Evolutionary conservation across 2,329 filamentous ascomycete species (phyloP).

Genomic region (Alternaria novae-zelandiae): DNA sequence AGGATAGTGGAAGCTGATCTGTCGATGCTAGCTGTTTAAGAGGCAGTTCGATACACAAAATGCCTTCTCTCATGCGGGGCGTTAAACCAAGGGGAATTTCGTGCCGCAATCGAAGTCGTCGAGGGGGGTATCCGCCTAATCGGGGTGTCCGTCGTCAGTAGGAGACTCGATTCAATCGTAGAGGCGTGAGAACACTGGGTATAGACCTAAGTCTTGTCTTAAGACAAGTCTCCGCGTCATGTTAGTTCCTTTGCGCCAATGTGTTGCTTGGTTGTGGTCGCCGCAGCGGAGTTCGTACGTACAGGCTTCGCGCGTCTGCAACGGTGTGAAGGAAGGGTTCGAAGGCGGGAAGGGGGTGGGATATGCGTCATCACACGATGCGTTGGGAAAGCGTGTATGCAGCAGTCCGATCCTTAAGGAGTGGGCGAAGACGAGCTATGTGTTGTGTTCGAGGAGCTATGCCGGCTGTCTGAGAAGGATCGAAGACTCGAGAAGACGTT

Average conservation of each 20-base stretch:
- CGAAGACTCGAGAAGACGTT: neutral
- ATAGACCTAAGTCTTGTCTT: neutral
- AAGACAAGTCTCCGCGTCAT: neutral
- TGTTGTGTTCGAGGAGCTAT: neutral
- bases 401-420: neutral
- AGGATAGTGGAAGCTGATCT: neutral
- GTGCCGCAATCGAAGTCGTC: neutral
- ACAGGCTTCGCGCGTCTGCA: neutral
- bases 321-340: neutral
- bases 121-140: neutral
- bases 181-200: neutral
- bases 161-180: neutral
- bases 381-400: neutral
- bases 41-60: neutral
- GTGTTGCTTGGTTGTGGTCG: neutral
- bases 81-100: neutral
- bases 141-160: neutral
- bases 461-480: neutral
- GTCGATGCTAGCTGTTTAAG: neutral
- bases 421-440: neutral
- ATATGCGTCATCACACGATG: neutral
- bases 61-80: neutral
- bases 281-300: neutral
- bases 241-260: neutral
- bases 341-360: neutral